phyloP scores from a whole-genome alignment of 176 grass and related monocot genomes.

The Phoenix roebelenii region DNA sequence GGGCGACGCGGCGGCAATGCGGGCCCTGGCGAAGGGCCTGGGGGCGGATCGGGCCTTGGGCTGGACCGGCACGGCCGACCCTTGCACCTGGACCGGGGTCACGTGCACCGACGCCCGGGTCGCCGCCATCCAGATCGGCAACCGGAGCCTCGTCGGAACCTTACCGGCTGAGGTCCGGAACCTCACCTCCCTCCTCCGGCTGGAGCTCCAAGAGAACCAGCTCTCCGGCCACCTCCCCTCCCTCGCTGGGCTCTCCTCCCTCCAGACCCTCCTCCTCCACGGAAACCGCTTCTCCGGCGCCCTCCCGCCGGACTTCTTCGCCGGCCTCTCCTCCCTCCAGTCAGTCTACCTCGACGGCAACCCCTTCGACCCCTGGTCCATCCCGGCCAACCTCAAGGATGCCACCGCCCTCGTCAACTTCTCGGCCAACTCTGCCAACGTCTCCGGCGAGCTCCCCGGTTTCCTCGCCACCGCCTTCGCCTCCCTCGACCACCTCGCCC shows the following conservation, averaged over 20 bases:
- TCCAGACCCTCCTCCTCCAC: slow-evolving; percentile 42
- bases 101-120: slow-evolving; percentile 37
- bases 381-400: slow-evolving; percentile 21
- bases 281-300: slow-evolving; percentile 31
- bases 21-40: slow-evolving; percentile 26
- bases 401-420: slow-evolving; percentile 45
- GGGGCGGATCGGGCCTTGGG: slow-evolving; percentile 28
- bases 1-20: slow-evolving; percentile 45
- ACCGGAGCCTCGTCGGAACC: slow-evolving; percentile 14
- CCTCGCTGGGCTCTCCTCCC: slow-evolving; percentile 31
- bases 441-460: slow-evolving; percentile 42
- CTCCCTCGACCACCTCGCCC: slow-evolving; percentile 26
- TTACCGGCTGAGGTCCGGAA: slow-evolving; percentile 46
- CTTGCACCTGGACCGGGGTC: slow-evolving; percentile 48
- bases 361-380: slow-evolving; percentile 44
- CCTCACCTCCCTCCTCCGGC: slow-evolving; percentile 46
- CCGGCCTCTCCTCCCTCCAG: slow-evolving; percentile 33
- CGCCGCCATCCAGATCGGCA: slow-evolving; percentile 39
- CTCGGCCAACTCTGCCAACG: slow-evolving; percentile 42
- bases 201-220: slow-evolving; percentile 46
- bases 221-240: slow-evolving; percentile 49
- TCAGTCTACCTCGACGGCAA: slow-evolving; percentile 45
- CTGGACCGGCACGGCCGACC: slow-evolving; percentile 34
- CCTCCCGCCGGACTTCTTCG: slow-evolving; percentile 52
- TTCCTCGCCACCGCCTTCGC: slow-evolving; percentile 37